Evolutionary conservation across 768 basidiomycete genomes (phyloP).

Genomic region (Tricholoma saponaceum): DNA sequence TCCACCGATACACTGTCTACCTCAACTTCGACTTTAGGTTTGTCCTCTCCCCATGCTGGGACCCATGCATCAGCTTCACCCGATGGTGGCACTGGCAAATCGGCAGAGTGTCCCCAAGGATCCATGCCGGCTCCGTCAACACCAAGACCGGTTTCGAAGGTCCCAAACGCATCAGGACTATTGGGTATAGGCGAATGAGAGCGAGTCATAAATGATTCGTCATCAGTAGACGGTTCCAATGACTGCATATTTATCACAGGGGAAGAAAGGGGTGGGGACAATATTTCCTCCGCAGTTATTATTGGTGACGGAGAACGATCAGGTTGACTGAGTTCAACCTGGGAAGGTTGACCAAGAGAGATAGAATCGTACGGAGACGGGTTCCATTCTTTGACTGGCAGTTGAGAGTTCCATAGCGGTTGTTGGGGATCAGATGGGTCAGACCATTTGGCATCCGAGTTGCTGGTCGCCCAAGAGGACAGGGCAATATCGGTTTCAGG

Average conservation of each 20-base stretch:
- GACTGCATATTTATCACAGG: not conserved
- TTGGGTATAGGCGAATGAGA: conserved; percentile 18
- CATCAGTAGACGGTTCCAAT: not conserved
- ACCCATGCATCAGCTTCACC: conserved; percentile 35
- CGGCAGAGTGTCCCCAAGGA: conserved; percentile 31
- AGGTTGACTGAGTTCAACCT: conserved; percentile 5
- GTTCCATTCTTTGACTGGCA: conserved; percentile 25
- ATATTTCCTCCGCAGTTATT: conserved; percentile 7
- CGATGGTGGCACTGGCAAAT: conserved; percentile 6
- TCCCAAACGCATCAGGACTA: conserved; percentile 55
- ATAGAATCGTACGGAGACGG: conserved; percentile 40
- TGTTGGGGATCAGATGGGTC: conserved; percentile 36
- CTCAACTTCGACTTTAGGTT: conserved; percentile 13
- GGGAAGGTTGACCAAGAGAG: conserved; percentile 25
- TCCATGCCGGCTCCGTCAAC: conserved; percentile 23
- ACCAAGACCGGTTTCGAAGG: conserved; percentile 51
- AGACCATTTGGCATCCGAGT: conserved; percentile 42
- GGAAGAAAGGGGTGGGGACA: not conserved
- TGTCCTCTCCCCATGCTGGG: conserved; percentile 34
- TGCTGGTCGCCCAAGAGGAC: conserved; percentile 53
- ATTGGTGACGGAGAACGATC: conserved; percentile 9
- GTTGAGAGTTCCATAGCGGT: conserved; percentile 38
- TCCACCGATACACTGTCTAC: conserved; percentile 29
- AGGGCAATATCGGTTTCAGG: conserved; percentile 52
- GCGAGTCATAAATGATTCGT: not conserved